Conservation (phyloP, 2,329 filamentous ascomycete genomes). For the Epichloe baconii region DNA sequence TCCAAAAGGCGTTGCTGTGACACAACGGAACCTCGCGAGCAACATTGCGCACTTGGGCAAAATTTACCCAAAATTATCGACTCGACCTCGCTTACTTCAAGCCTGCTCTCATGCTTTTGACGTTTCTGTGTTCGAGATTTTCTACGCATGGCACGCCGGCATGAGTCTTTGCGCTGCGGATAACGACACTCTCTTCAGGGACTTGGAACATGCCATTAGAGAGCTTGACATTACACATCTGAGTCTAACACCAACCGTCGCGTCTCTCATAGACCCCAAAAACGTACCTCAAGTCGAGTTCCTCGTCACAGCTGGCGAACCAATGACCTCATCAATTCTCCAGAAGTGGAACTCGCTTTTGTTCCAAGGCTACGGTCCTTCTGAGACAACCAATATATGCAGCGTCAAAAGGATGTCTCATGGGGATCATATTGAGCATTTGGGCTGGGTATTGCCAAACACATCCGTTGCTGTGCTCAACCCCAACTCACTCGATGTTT, state of each 20-base stretch:
- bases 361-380: constrained; percentile 73
- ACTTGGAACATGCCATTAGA: constrained; percentile 57
- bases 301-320: constrained; percentile 70
- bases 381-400: constrained; percentile 81
- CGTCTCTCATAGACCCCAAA: constrained; percentile 56
- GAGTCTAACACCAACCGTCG: constrained; percentile 76
- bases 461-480: constrained; percentile 59
- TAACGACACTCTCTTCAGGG: constrained; percentile 61
- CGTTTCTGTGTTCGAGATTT: constrained; percentile 82
- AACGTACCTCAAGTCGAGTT: constrained; percentile 62
- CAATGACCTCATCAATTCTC: constrained; percentile 59
- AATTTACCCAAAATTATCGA: constrained; percentile 45
- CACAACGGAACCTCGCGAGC: constrained; percentile 61
- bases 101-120: constrained; percentile 78
- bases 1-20: constrained; percentile 70
- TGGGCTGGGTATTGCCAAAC: constrained; percentile 63
- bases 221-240: constrained; percentile 59
- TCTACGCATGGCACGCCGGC: constrained; percentile 67
- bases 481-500: constrained; percentile 30
- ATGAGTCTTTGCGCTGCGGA: constrained; percentile 66
- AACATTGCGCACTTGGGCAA: constrained; percentile 56
- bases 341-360: constrained; percentile 55
- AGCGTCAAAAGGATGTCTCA: constrained; percentile 52
- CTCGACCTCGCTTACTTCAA: constrained; percentile 54
- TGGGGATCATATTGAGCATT: constrained; percentile 53